phyloP scores from a whole-genome alignment of 2,329 filamentous ascomycete genomes.

The Seiridium cupressi region DNA sequence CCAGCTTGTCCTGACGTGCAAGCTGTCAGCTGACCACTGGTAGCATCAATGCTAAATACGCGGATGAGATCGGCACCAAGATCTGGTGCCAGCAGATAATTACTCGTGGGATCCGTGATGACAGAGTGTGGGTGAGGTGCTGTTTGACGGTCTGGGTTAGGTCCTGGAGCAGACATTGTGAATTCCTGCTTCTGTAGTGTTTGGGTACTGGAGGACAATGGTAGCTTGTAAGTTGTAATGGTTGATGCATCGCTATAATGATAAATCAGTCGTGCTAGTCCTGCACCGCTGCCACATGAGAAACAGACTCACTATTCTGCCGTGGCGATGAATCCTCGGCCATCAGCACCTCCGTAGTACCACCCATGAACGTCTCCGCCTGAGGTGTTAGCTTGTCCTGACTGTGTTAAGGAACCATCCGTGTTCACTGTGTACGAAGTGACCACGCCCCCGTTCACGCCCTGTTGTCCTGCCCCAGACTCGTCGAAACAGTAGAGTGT shows the following conservation, averaged over 20 bases:
- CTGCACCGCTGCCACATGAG: background rate
- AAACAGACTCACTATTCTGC: conserved; percentile 38
- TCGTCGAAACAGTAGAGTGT: conserved; percentile 38
- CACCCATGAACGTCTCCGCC: conserved; percentile 39
- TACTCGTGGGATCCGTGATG: conserved; percentile 45
- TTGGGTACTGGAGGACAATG: conserved; percentile 26
- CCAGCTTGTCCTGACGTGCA: conserved; percentile 40
- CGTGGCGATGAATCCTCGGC: conserved; percentile 38
- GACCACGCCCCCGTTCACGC: conserved; percentile 29
- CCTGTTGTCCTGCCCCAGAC: conserved; percentile 25
- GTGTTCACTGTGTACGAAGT: conserved; percentile 31
- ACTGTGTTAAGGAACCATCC: conserved; percentile 29
- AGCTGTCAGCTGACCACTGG: conserved; percentile 41
- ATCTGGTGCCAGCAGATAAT: conserved; percentile 49
- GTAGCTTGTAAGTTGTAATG: conserved; percentile 42
- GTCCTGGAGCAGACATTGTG: conserved; percentile 39
- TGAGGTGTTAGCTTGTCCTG: conserved; percentile 26
- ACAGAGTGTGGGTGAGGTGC: conserved; percentile 55
- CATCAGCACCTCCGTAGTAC: conserved; percentile 36
- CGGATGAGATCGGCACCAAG: conserved; percentile 54
- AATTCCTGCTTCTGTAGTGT: conserved; percentile 37
- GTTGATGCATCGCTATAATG: conserved; percentile 36
- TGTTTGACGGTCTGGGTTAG: conserved; percentile 47
- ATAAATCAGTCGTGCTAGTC: background rate
- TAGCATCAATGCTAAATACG: conserved; percentile 47